A percentile compares a stretch with the other conserved stretches of the same genome.
Conservation (phyloP, 495 filamentous ascomycete genomes). For the Penicillium canescens region DNA sequence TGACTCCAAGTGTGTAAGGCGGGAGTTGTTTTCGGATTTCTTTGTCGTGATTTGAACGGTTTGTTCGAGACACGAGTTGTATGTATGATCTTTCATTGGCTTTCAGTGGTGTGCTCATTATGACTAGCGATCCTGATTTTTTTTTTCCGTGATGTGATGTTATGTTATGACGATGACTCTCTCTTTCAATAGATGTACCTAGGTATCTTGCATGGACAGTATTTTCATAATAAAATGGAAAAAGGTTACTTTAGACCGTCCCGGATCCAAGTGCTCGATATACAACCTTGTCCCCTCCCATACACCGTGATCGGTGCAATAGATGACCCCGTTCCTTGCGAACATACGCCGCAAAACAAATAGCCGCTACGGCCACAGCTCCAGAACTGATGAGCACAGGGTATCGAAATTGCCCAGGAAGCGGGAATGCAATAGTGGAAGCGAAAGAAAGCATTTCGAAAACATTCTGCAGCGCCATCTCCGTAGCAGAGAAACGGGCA, state of each 20-base stretch:
- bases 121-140: not conserved
- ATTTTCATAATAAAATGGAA: not conserved
- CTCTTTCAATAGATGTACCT: too few relatives aligned
- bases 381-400: constrained; percentile 57
- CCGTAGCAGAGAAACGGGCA: constrained; percentile 61
- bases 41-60: constrained; percentile 37
- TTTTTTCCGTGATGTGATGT: not conserved
- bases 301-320: constrained; percentile 47
- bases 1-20: constrained; percentile 37
- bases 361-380: constrained; percentile 49
- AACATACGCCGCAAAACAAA: constrained; percentile 57
- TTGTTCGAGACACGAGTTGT: not conserved
- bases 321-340: constrained; percentile 61
- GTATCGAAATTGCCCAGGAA: constrained; percentile 59
- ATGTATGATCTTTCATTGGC: not conserved
- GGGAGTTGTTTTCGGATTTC: constrained; percentile 39
- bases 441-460: constrained; percentile 66
- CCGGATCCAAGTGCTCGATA: constrained; percentile 4
- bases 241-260: not conserved
- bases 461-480: constrained; percentile 61
- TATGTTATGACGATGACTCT: too few relatives aligned
- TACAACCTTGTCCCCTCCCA: constrained; percentile 23
- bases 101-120: not conserved
- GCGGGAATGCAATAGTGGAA: constrained; percentile 58
- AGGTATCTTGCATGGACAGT: not conserved